Percentiles rank a stretch among this genome's conserved stretches.
These are phyloP conservation scores for Coniferiporia sulphurascens DNA, from an alignment of 1,284 basidiomycete genomes.

Conservation along the genomic window DNA sequence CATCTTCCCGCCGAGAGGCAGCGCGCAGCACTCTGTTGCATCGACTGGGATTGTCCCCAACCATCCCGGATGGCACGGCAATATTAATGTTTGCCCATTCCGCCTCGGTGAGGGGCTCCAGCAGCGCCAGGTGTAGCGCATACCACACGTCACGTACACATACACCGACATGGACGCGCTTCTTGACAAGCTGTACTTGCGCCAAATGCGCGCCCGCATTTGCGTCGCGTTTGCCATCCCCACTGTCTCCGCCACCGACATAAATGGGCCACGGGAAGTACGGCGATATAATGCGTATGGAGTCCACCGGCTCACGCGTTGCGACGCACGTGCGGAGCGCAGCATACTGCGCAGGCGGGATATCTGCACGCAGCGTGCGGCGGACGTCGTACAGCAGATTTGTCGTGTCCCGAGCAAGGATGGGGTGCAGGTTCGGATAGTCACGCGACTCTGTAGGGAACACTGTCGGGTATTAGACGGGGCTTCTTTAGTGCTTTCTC, in stretches of 20 bases:
- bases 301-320: slow-evolving; percentile 28
- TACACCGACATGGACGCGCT: neutral
- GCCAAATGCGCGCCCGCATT: neutral
- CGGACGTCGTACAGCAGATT: slow-evolving; percentile 45
- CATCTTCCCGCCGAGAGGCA: neutral
- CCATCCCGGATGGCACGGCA: neutral
- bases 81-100: slow-evolving; percentile 1
- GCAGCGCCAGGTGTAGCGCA: neutral
- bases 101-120: neutral
- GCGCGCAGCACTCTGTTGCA: neutral
- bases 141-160: slow-evolving; percentile 2
- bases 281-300: slow-evolving; percentile 48
- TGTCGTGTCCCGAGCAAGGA: slow-evolving; percentile 47
- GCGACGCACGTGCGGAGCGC: slow-evolving; percentile 33
- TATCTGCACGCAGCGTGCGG: slow-evolving; percentile 36
- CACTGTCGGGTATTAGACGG: neutral
- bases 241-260: slow-evolving; percentile 28
- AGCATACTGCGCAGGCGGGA: slow-evolving; percentile 39
- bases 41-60: neutral
- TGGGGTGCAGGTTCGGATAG: slow-evolving; percentile 42
- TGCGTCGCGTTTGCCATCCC: neutral
- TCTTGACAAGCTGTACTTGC: neutral
- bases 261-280: slow-evolving; percentile 58
- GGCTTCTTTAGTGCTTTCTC: too few species aligned
- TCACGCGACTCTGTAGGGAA: slow-evolving; percentile 20